Conservation (phyloP, 2,329 filamentous ascomycete genomes). For the Fusarium pseudoanthophilum region DNA sequence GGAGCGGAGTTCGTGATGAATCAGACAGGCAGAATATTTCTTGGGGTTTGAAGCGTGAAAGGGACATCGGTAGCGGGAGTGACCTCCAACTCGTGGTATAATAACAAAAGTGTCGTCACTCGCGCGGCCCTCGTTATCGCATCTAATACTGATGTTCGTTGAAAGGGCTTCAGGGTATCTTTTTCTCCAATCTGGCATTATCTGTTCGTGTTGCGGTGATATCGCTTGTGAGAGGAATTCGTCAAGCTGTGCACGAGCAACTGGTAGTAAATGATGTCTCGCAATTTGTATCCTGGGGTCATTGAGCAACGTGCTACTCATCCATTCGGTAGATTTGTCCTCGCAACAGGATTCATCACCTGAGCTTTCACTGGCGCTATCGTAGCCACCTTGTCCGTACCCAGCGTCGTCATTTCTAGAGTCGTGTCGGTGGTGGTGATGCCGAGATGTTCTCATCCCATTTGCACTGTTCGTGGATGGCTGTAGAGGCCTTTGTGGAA, state of each 20-base stretch:
- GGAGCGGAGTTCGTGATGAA: accelerated
- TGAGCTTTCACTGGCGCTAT: neutral
- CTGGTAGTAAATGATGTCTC: neutral
- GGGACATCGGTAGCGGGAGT: accelerated
- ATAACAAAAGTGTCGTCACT: neutral
- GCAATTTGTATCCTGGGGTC: accelerated
- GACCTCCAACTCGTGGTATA: accelerated
- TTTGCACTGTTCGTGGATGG: accelerated
- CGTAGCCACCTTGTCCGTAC: neutral
- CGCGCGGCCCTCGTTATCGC: too few relatives aligned
- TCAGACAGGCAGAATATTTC: neutral
- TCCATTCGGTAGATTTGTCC: too few relatives aligned
- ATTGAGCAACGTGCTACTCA: too few relatives aligned
- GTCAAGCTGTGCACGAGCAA: accelerated
- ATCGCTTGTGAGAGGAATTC: accelerated
- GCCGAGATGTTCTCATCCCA: accelerated
- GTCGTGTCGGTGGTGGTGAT: accelerated
- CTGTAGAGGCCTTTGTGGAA: neutral
- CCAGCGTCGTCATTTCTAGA: accelerated
- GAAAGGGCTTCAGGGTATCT: too few relatives aligned
- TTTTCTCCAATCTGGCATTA: too few relatives aligned
- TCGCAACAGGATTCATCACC: neutral
- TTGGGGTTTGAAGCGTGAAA: neutral
- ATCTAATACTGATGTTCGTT: too few relatives aligned
- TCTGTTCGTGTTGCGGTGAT: neutral